A percentile compares a stretch with the other conserved stretches of the same genome.
Evolutionary conservation across 768 basidiomycete genomes (phyloP).

Genomic region (Kwoniella botswanensis): DNA sequence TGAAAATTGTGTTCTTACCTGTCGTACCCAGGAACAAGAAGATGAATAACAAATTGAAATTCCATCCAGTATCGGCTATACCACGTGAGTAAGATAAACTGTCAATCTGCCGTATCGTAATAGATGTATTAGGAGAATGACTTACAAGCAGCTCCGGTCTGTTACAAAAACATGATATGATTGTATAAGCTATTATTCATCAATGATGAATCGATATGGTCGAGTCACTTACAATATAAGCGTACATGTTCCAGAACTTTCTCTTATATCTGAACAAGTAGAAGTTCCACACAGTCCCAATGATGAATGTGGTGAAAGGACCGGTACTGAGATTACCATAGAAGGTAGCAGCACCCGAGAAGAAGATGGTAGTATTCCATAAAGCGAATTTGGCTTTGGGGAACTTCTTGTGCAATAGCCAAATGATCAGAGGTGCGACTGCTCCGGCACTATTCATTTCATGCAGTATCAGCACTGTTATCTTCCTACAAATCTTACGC

Average conservation of each 20-base stretch:
- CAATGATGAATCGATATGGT: not conserved
- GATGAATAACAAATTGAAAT: constrained; percentile 22
- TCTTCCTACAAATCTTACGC: too few species aligned
- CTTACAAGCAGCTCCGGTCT: constrained; percentile 16
- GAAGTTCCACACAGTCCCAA: constrained; percentile 24
- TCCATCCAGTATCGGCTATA: constrained; percentile 21
- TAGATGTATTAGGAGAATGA: not conserved
- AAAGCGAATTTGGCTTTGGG: constrained; percentile 11
- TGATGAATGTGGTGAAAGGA: constrained; percentile 18
- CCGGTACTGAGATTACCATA: constrained; percentile 24
- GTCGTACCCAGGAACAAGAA: constrained; percentile 26
- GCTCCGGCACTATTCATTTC: constrained; percentile 4
- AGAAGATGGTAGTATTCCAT: constrained; percentile 30
- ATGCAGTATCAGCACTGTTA: not conserved
- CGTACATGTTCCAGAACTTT: constrained; percentile 24
- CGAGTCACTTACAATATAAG: constrained; percentile 17
- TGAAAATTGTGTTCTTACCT: not conserved
- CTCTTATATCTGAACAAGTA: constrained; percentile 22
- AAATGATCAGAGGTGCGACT: constrained; percentile 17
- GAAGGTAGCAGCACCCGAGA: constrained; percentile 20
- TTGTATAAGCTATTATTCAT: too few species aligned
- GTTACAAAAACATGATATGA: not conserved
- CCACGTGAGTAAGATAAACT: not conserved
- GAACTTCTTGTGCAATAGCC: constrained; percentile 22
- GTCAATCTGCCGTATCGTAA: not conserved